Evolutionary conservation across 768 basidiomycete species (phyloP).

Genomic region (Gelatoporia subvermispora): DNA sequence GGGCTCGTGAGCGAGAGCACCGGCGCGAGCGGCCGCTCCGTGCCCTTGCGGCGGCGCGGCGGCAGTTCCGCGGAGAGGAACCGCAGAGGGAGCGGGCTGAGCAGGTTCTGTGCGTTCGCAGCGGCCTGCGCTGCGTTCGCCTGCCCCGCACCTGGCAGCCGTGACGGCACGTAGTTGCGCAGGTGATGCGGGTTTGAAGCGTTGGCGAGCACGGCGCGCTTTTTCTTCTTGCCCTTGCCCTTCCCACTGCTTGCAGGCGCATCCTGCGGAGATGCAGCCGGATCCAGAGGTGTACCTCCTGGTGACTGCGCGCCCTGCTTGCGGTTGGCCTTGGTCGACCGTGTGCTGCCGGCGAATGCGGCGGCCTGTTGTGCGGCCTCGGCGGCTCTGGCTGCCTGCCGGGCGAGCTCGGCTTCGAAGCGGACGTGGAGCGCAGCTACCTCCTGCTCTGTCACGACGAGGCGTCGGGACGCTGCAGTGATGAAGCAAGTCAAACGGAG

Average conservation of each 20-base stretch:
- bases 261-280: slow-evolving; percentile 35
- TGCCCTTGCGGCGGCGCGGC: slow-evolving; percentile 32
- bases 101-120: slow-evolving; percentile 40
- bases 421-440: slow-evolving; percentile 57
- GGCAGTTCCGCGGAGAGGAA: slow-evolving; percentile 70
- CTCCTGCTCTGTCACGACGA: slow-evolving; percentile 64
- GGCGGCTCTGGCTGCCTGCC: slow-evolving; percentile 56
- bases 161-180: slow-evolving; percentile 87
- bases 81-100: slow-evolving; percentile 58
- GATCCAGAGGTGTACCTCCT: slow-evolving; percentile 26
- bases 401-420: slow-evolving; percentile 70
- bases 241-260: slow-evolving; percentile 23
- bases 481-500: slow-evolving; percentile 5
- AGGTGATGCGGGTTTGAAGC: slow-evolving; percentile 95
- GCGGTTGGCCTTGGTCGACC: slow-evolving; percentile 34
- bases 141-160: slow-evolving; percentile 49
- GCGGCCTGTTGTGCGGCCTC: slow-evolving; percentile 48
- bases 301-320: slow-evolving; percentile 29
- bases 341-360: slow-evolving; percentile 29
- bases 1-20: slow-evolving; percentile 44
- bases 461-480: slow-evolving; percentile 63
- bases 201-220: slow-evolving; percentile 84
- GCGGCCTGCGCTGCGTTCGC: slow-evolving; percentile 34
- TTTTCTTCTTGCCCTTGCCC: slow-evolving; percentile 76
- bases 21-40: slow-evolving; percentile 18